Base-by-base conservation (phyloP, 2,329 filamentous ascomycete species). In the Raffaelea deltoideospora region DNA sequence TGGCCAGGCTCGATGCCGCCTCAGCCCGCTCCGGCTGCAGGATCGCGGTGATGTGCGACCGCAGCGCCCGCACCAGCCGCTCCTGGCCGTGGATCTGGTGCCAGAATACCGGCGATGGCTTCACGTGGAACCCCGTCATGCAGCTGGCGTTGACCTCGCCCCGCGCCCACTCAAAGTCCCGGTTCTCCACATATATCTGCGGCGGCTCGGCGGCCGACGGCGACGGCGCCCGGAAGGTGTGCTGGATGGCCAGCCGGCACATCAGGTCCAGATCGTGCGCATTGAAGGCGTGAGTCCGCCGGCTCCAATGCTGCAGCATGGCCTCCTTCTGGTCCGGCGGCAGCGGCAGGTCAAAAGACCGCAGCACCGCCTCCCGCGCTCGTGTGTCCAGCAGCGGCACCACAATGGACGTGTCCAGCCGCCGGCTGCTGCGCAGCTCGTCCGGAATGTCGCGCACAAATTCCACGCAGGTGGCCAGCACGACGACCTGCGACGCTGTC, bases 81-180 rank as follows among this genome's bases (percentile, higher is more conserved):
- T 79, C 72, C 43, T 93, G 82, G 1, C 88, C 88, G 41, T 85
- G 87, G 35, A 96, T 88, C 49, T 95, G 84, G 34, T 69, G 65
- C 86, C 86, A 96, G 54, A 69, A 71, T 21, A 93, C 77, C 13
- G 81, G 86, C 0, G 86, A 87, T 9, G 84, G 87, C 50, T 92
- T 83, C 33, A 95, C 66, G 51, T 90, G 84, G 38, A 94, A 76
- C 50, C 92, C 86, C 45, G 84, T 77, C 72, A 96, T 88, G 4
- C 85, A 83, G 1, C 80, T 86, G 2, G 88, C 85, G 10, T 73
- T 69, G n/a, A 86, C 75, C 38, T 71, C 60, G 27, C 70, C 65
- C 26, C 88, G 64, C 1, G 85, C 83, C 28, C 64, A 54, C 24
- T 75, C 64, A 35, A 85, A 67, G 48, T 86, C 76, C 10, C 66